Base-by-base conservation (phyloP, 805 yeast genomes). In the Saccharomycopsis capsularis region DNA sequence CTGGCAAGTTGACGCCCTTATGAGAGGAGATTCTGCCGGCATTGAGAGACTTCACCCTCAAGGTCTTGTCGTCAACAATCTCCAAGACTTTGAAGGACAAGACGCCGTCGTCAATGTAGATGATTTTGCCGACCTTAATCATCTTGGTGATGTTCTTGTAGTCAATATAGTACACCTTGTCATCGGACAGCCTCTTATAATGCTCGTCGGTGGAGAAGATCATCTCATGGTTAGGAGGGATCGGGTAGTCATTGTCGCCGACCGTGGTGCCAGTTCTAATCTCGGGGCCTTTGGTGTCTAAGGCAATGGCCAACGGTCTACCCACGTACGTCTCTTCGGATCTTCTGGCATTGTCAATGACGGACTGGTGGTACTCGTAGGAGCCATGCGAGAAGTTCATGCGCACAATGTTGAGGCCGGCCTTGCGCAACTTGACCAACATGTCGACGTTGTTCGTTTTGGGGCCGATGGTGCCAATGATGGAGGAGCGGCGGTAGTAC, bases 311-410 rank as follows among this genome's bases (percentile, higher is more conserved):
- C 63, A 93, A 78, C 48, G 98, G 99, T 75, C 98, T 87, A 64
- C 98, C 97, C 58, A 85, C 80, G 70, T 83, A 89, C 50, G 83
- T 68, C 69, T 81, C 82, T 72, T 86, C 96, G 57, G 97, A 89
- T 71, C 87, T 82, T 73, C 95, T 85, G 61, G 97, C 88, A 66
- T 93, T 91, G 79, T 91, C 97, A 68, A 93, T 75, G 63, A 93
- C 99, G 55, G 87, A 74, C 74, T 90, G 96, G 73, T 93, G 99
- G 81, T 93, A 93, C 63, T 90, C 97, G 74, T 93, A 82, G 46
- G 96, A 79, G 63, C 99, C 99, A 76, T 93, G 99, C 59, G 96
- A 87, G 76, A 93, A 93, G 83, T 93, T 93, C 97, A 93, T 89
- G 69, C 99, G 85, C 48, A 88, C 98, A 67, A 93, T 87, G 81